Base-by-base conservation (phyloP, 768 basidiomycete genomes). In the Tricholoma flavovirens region DNA sequence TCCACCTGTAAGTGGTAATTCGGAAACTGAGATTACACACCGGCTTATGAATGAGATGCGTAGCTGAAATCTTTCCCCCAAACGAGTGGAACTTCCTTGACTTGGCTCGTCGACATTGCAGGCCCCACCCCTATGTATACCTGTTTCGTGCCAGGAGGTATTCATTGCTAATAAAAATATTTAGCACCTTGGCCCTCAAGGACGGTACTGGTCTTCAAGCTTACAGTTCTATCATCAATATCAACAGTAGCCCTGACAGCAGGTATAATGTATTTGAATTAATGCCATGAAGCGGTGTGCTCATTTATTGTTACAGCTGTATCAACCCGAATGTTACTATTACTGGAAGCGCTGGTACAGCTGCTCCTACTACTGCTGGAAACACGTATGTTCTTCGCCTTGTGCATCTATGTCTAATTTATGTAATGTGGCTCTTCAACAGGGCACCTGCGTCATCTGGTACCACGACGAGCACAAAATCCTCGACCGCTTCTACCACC, bases 1-100 rank as follows among this genome's bases (percentile, higher is more conserved):
- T 1, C 4, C 77, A 49, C 67, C 87, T 12, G 87, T 88, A 62
- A 56, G 80, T 49, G 5, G 6, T 17, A 4, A 22, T 14, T 24
- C n/a, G 4, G 11, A 11, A 26, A 30, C 2, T 17, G 15, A 5
- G 4, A 24, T 10, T 35, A 10, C 22, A 10, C 22, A 22, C 1
- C 3, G 22, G 32, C 19, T 21, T 14, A 42, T 40, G 6, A 5
- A 5, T 49, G 35, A 7, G 32, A 26, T 19, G 17, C 22, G n/a
- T 24, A 89, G 87, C 53, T 85, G 50, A 79, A 81, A 68, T 60
- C 73, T 17, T 86, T 88, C 64, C 73, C 78, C 9, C 51, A 67
- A 2, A 77, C 79, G 60, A 60, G 59, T 10, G 79, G 74, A 0
- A 78, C 63, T 6, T 64, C 60, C 43, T 61, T 72, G 56, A 84